Percentiles rank a stretch among this genome's conserved stretches.
These are phyloP conservation scores for Pythium chondricola DNA, from an alignment of 352 stramenopile species.

Conservation along the genomic window DNA sequence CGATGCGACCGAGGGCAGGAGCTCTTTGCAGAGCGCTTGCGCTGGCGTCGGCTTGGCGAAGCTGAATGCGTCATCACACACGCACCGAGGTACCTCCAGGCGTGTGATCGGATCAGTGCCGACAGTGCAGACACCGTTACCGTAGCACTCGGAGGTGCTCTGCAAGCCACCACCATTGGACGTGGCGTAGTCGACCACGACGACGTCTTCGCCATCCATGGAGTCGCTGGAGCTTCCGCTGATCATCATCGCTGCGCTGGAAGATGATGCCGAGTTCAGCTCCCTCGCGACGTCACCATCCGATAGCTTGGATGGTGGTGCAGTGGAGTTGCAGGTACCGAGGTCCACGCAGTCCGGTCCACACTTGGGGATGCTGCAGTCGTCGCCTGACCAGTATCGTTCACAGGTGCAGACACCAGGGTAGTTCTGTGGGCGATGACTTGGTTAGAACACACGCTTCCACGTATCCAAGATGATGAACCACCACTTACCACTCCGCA, in stretches of 20 bases:
- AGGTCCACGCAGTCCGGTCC: slow-evolving; percentile 65
- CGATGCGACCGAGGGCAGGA: slow-evolving; percentile 50
- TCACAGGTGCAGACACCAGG: slow-evolving; percentile 66
- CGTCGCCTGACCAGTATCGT: slow-evolving; percentile 67
- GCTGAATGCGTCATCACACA: slow-evolving; percentile 59
- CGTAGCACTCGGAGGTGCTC: slow-evolving; percentile 64
- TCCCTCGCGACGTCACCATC: no score
- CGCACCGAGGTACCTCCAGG: slow-evolving; percentile 30
- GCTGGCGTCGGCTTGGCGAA: slow-evolving; percentile 34
- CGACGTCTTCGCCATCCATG: neutral
- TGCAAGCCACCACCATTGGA: slow-evolving; percentile 18
- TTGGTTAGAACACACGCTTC: neutral
- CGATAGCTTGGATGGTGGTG: no score
- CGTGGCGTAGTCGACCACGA: neutral
- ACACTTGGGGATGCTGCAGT: slow-evolving; percentile 68
- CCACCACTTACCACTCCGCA: slow-evolving; percentile 39
- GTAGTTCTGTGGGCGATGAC: slow-evolving; percentile 26
- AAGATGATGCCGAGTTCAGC: no score
- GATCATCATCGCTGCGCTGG: neutral
- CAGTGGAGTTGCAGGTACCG: slow-evolving; percentile 43
- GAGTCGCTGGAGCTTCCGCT: slow-evolving; percentile 1
- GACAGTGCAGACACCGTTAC: slow-evolving; percentile 57
- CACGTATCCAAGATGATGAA: neutral
- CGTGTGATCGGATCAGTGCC: slow-evolving; percentile 7
- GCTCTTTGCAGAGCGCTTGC: slow-evolving; percentile 56